Evolutionary conservation across 129 eudicot genomes (phyloP).

Genomic region (Artemisia tridentata): DNA sequence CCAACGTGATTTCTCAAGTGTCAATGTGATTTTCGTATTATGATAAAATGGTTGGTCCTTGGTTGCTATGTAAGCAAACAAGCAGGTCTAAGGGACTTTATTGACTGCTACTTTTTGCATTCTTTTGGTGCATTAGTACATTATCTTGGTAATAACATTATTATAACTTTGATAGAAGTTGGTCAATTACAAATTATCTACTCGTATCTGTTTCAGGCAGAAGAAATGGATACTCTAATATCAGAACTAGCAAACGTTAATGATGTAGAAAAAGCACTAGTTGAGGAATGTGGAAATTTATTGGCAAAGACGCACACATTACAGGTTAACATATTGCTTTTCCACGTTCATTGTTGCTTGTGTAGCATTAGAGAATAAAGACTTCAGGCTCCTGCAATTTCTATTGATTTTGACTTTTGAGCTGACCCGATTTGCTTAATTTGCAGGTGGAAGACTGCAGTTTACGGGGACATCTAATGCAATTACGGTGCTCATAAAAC

Average conservation of each 20-base stretch:
- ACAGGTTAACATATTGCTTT: constrained; percentile 41
- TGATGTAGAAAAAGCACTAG: constrained; percentile 48
- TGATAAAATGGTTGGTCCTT: too few species aligned
- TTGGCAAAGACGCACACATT: constrained; percentile 43
- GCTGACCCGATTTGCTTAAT: constrained; percentile 7
- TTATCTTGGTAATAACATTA: neutral
- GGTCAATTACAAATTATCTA: constrained; percentile 1
- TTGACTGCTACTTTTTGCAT: too few species aligned
- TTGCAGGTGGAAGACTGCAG: constrained; percentile 77
- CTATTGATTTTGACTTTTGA: neutral
- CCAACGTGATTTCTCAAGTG: too few species aligned
- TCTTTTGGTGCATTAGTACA: neutral
- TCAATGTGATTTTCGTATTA: too few species aligned
- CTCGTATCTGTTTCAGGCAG: constrained; percentile 53
- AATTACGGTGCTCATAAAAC: constrained; percentile 24
- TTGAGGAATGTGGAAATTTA: constrained; percentile 66
- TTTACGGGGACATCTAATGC: constrained; percentile 70
- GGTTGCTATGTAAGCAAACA: too few species aligned
- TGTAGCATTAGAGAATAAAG: constrained; percentile 7
- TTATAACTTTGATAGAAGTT: too few species aligned
- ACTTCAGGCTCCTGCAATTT: neutral
- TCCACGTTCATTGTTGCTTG: neutral
- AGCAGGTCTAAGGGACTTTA: too few species aligned
- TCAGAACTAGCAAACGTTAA: constrained; percentile 56
- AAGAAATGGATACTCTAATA: constrained; percentile 51